These are phyloP conservation scores for Oryza brachyantha DNA, from an alignment of 176 grass and related monocot species.

Conservation along the genomic window DNA sequence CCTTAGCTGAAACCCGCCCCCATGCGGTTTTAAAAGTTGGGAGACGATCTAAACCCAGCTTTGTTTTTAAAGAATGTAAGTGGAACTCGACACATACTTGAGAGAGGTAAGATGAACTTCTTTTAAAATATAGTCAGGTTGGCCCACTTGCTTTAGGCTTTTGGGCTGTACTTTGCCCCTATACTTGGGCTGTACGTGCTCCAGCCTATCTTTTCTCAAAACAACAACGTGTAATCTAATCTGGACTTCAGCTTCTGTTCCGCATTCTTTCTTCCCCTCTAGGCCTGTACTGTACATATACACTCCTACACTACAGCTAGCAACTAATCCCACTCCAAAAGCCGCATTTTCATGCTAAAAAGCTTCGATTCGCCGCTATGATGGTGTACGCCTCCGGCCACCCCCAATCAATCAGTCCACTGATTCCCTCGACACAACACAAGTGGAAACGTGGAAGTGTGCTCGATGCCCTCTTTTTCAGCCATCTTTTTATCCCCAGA, in stretches of 20 bases:
- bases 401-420: conserved; percentile 29
- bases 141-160: background rate
- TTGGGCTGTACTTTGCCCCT: background rate
- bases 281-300: no score
- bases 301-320: background rate
- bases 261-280: no score
- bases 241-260: background rate
- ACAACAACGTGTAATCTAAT: background rate
- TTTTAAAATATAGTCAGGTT: no score
- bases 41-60: no score
- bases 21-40: no score
- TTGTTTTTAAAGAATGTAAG: no score
- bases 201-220: background rate
- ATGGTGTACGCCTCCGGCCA: background rate
- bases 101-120: no score
- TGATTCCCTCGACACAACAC: conserved; percentile 31
- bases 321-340: conserved; percentile 37
- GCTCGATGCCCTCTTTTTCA: conserved; percentile 21
- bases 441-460: background rate
- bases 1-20: no score
- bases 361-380: conserved; percentile 21
- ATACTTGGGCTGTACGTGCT: background rate
- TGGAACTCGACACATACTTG: no score
- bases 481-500: background rate
- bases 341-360: conserved; percentile 34